A percentile compares a stretch with the other conserved stretches of the same genome.
Conservation (phyloP, 108 stramenopile genomes). For the Stephanodiscus triporus region DNA sequence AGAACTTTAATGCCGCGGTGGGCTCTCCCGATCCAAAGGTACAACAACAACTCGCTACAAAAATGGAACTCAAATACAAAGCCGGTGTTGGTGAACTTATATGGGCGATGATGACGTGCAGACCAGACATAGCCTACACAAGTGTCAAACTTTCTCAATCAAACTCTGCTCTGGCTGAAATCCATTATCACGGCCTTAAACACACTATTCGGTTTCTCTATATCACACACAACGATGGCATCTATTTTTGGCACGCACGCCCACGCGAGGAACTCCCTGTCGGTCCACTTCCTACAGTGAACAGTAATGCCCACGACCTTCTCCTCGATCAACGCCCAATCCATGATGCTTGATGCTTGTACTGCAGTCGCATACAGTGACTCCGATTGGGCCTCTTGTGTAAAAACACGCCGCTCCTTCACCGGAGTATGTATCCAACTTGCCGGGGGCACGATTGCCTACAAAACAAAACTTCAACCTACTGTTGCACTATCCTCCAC, state of each 20-base stretch:
- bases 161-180: background rate
- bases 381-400: conserved; percentile 40
- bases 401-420: conserved; percentile 22
- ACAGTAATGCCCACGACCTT: background rate
- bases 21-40: too few relatives aligned
- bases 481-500: background rate
- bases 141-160: conserved; percentile 15
- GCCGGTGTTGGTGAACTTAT: conserved; percentile 46
- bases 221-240: conserved; percentile 2
- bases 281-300: background rate
- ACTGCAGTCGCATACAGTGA: conserved; percentile 17
- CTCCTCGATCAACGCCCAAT: background rate
- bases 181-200: conserved; percentile 1
- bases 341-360: background rate
- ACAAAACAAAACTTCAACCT: background rate
- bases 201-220: background rate
- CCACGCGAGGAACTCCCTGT: background rate
- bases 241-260: conserved; percentile 15
- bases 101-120: conserved; percentile 28
- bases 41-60: too few relatives aligned
- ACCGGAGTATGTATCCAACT: conserved; percentile 28
- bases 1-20: too few relatives aligned
- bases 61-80: too few relatives aligned
- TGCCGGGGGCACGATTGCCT: conserved; percentile 35
- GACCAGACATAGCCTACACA: background rate